Evolutionary conservation across 768 basidiomycete species (phyloP).

Genomic region (Termitomyces sp.): DNA sequence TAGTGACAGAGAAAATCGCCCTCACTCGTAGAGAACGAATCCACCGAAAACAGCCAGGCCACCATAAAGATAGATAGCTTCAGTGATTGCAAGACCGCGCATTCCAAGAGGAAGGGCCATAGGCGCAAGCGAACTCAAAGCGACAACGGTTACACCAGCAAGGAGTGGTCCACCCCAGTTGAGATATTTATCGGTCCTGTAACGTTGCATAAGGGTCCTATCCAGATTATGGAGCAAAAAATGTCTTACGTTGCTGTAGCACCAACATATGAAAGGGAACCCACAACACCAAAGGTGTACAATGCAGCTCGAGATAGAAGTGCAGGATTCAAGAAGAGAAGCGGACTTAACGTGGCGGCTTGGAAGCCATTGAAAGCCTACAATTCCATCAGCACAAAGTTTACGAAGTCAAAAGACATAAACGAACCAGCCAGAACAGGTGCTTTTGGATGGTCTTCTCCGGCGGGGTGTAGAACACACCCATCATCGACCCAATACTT

Average conservation of each 20-base stretch:
- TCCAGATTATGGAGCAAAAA: not conserved
- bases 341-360: slow-evolving; percentile 79
- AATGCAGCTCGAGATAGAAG: slow-evolving; percentile 83
- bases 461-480: slow-evolving; percentile 72
- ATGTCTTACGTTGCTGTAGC: slow-evolving; percentile 71
- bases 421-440: slow-evolving; percentile 69
- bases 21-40: slow-evolving; percentile 84
- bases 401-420: not conserved
- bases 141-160: slow-evolving; percentile 86
- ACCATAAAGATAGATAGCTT: slow-evolving; percentile 80
- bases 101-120: slow-evolving; percentile 85
- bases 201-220: not conserved
- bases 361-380: slow-evolving; percentile 86
- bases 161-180: slow-evolving; percentile 86
- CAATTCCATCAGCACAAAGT: not conserved
- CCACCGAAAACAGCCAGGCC: slow-evolving; percentile 86
- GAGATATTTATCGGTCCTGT: slow-evolving; percentile 75
- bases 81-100: slow-evolving; percentile 70
- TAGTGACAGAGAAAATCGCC: not conserved
- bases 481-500: slow-evolving; percentile 84
- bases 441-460: slow-evolving; percentile 77
- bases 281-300: slow-evolving; percentile 86
- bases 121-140: slow-evolving; percentile 81
- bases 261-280: slow-evolving; percentile 81
- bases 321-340: slow-evolving; percentile 88